phyloP scores from a whole-genome alignment of 2,329 filamentous ascomycete genomes.

The Aspergillus ruber region DNA sequence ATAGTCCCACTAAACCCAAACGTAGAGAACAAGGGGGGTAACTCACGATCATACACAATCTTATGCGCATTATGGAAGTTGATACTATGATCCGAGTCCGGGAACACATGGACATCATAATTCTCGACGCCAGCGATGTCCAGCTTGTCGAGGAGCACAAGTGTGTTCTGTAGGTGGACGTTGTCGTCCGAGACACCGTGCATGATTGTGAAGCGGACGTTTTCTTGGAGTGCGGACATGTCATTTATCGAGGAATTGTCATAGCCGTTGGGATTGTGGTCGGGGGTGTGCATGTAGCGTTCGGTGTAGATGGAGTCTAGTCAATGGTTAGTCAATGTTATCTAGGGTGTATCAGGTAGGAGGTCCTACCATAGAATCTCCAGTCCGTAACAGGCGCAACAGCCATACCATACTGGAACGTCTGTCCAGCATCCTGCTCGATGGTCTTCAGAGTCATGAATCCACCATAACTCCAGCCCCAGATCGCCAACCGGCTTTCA shows the following conservation, averaged over 20 bases:
- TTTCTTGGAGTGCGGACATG: constrained; percentile 63
- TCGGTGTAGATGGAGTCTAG: constrained; percentile 34
- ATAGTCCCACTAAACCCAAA: too few species aligned
- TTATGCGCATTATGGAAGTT: constrained; percentile 88
- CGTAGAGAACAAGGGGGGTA: too few species aligned
- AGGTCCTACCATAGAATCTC: constrained; percentile 66
- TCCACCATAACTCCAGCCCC: constrained; percentile 97
- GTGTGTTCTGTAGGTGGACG: constrained; percentile 91
- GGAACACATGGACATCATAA: constrained; percentile 94
- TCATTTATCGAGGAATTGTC: constrained; percentile 67
- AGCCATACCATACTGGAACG: constrained; percentile 95
- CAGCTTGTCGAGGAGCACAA: constrained; percentile 78
- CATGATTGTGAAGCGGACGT: constrained; percentile 88
- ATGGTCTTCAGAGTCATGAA: constrained; percentile 94
- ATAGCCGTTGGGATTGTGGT: constrained; percentile 74
- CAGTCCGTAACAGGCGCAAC: constrained; percentile 98
- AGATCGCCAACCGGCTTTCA: constrained; percentile 74
- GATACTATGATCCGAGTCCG: constrained; percentile 91
- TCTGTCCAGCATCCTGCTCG: constrained; percentile 79
- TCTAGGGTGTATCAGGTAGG: background rate
- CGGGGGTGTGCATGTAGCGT: constrained; percentile 92
- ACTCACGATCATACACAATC: constrained; percentile 87
- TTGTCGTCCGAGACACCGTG: constrained; percentile 97
- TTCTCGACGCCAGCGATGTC: constrained; percentile 79
- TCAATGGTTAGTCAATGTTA: background rate